Evolutionary conservation across 2,329 filamentous ascomycete species (phyloP).

Genomic region (Teratosphaeria pseudoeucalypti): DNA sequence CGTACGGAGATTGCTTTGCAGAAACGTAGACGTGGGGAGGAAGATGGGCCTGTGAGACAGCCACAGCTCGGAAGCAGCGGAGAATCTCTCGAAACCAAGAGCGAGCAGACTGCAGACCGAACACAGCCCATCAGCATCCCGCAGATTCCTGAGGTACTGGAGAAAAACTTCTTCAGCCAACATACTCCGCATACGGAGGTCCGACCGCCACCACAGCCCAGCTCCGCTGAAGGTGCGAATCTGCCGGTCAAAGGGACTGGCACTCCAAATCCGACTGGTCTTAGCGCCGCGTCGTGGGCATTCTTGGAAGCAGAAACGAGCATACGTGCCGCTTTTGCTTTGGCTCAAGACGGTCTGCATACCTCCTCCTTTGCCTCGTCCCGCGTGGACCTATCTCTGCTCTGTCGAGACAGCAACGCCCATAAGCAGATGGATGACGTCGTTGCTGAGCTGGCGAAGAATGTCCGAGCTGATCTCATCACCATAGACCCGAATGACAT

Average conservation of each 20-base stretch:
- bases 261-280: not conserved
- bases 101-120: not conserved
- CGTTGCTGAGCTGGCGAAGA: conserved; percentile 52
- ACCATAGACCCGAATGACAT: conserved; percentile 60
- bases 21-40: not conserved
- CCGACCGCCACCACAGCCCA: not conserved
- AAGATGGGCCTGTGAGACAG: not conserved
- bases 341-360: conserved; percentile 8
- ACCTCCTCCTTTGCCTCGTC: conserved; percentile 15
- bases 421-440: conserved; percentile 45
- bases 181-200: not conserved
- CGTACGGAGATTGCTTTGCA: not conserved
- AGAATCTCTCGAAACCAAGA: not conserved
- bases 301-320: conserved; percentile 20
- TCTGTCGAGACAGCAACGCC: conserved; percentile 47
- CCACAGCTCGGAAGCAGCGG: not conserved
- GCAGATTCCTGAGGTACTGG: not conserved
- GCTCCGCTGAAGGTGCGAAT: not conserved
- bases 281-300: conserved; percentile 4
- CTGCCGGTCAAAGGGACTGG: not conserved
- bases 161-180: not conserved
- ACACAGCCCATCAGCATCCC: not conserved
- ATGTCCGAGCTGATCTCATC: conserved; percentile 56
- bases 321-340: conserved; percentile 13
- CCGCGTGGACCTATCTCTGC: conserved; percentile 24